These are phyloP conservation scores for Penicillium brevicompactum DNA, from an alignment of 2,329 filamentous ascomycete species.

Conservation along the genomic window DNA sequence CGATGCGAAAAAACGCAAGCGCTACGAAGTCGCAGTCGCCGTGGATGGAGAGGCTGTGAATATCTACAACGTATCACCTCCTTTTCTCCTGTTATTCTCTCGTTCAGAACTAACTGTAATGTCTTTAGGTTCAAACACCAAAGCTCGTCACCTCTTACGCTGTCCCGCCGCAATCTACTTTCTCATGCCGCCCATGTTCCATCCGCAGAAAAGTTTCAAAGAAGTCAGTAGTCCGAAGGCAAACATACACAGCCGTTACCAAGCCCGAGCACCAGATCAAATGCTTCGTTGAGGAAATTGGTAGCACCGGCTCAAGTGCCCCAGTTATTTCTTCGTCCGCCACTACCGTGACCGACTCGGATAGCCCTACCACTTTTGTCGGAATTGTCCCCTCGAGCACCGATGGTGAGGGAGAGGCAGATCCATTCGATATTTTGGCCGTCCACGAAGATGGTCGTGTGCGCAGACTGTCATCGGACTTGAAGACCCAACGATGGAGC, in stretches of 20 bases:
- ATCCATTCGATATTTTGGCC: slow-evolving; percentile 43
- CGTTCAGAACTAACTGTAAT: slow-evolving; percentile 6
- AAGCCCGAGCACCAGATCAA: slow-evolving; percentile 55
- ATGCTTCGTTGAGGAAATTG: slow-evolving; percentile 55
- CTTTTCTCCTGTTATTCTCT: neutral
- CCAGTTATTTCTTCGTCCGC: slow-evolving; percentile 42
- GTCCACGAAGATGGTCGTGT: slow-evolving; percentile 49
- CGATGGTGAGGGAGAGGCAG: slow-evolving; percentile 27
- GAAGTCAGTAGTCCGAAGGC: slow-evolving; percentile 50
- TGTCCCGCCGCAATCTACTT: slow-evolving; percentile 60
- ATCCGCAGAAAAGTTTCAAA: slow-evolving; percentile 54
- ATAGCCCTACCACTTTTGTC: slow-evolving; percentile 41
- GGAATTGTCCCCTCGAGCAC: slow-evolving; percentile 37
- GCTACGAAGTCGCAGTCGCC: slow-evolving; percentile 62
- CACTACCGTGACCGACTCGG: slow-evolving; percentile 40
- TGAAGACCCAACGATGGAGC: slow-evolving; percentile 44
- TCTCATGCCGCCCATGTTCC: slow-evolving; percentile 61
- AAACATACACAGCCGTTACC: slow-evolving; percentile 58
- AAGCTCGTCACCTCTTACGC: slow-evolving; percentile 63
- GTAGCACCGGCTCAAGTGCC: slow-evolving; percentile 32
- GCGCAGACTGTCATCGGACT: slow-evolving; percentile 42
- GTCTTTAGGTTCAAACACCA: slow-evolving; percentile 59
- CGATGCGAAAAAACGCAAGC: slow-evolving; percentile 61
- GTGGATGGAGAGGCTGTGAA: slow-evolving; percentile 64
- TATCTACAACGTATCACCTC: slow-evolving; percentile 59